Evolutionary conservation across 1,284 basidiomycete genomes (phyloP), one percentile per base, ranked within the genome.

Genomic region (Sporisorium exsertum): DNA sequence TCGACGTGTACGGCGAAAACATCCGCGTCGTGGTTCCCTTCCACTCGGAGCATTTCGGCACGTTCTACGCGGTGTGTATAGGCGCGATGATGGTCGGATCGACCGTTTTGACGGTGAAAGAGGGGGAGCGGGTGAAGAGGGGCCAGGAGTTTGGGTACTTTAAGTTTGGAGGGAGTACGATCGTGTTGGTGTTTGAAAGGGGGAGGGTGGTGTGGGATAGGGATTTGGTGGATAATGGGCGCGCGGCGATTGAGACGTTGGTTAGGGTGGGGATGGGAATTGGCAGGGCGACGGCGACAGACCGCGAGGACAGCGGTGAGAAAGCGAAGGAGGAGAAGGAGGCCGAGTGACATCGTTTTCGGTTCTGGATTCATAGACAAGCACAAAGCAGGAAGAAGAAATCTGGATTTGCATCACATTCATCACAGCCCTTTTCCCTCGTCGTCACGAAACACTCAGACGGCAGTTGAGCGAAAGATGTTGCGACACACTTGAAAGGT

Each of bases 1-100:
- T 98, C 26, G 95, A 98, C 79, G 94, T 98, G 5, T 98, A 95
- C 77, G 94, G 94, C 27, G 95, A 97, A 86, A 99, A 98, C 85
- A 89, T 88, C 54, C 89, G 92, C 24, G 82, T 81, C 6, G 80
- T 86, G 0, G 77, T 86, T 5, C 77, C 77, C 10, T 84, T 88
- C 61, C 72, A 87, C 59, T 86, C 85, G 20, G 81, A 85, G 37
- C 27, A 45, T 15, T 72, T 75, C 58, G 62, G 70, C 29, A 63
- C 56, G 2, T 80, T 62, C 32, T 68, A 68, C n/a, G 77, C 79
- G 35, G 83, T 86, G 7, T 80, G 81, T 35, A 77, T 85, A 40
- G 83, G 86, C 72, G 88, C 88, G 2, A 88, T 89, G 88, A 86
- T 89, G 62, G 88, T 89, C 4, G 88, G 88, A 5, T 86, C 85